Evolutionary conservation across 1,284 basidiomycete genomes (phyloP), one percentile per base, ranked within the genome.

Genomic region (Anthracocystis walkeri): DNA sequence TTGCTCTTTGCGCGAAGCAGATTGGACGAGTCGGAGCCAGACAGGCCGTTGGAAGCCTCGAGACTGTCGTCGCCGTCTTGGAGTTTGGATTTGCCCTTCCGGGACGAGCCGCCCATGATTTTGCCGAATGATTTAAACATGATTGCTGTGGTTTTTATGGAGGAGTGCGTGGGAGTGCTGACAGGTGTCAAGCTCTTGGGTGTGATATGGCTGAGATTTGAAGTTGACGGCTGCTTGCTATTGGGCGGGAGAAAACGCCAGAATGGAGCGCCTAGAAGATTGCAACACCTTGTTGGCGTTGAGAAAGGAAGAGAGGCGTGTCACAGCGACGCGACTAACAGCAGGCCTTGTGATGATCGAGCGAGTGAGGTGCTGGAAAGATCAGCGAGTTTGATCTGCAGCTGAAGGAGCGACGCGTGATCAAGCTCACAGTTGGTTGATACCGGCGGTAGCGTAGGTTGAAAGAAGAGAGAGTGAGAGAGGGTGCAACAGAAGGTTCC

Each of bases 101-200:
- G 77, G 53, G 80, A 81, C 16, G 80, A 80, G 38, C 76, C 79
- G 40, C 82, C 81, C 66, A 84, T 82, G 59, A 83, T 79, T 59
- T 81, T 81, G 40, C 82, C 78, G 38, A 84, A 72, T 5, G 77
- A 80, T 54, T 83, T 83, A 58, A 84, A 81, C 82, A 84, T 83
- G 68, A 29, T 72, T 41, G 58, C 27, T 40, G 14, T 41, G 46
- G n/a, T n/a, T 35, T 21, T 31, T 35, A 14, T 20, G 54, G 5
- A 11, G 18, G 40, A 31, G 27, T 8, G 16, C 7, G 55, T 5
- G 21, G n/a, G 20, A 7, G 29, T 8, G 48, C 18, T 8, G 4
- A 10, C 16, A n/a, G 0, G 42, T 8, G 25, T 21, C 1, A 11
- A 23, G 7, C 5, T 35, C 10, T 21, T 3, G 44, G 21, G 31